phyloP scores from a whole-genome alignment of 73 alveolate genomes.

The Blepharisma japonicum region DNA sequence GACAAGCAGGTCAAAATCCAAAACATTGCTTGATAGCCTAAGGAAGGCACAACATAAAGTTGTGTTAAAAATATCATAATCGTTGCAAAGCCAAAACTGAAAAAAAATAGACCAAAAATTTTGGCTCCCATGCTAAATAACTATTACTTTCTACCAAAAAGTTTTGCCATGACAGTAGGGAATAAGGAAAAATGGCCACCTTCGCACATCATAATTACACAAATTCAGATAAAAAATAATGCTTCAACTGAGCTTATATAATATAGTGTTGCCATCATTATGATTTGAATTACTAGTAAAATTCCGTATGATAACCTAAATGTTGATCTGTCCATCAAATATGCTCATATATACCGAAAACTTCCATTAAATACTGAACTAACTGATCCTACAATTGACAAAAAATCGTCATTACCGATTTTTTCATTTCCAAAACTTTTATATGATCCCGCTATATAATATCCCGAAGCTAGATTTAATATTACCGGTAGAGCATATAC shows the following conservation, averaged over 20 bases:
- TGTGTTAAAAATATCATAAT: constrained; percentile 24
- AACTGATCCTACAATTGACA: constrained; percentile 64
- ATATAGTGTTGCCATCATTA: constrained; percentile 28
- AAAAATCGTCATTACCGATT: constrained; percentile 39
- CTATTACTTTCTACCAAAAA: constrained; percentile 42
- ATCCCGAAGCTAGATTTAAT: constrained; percentile 30
- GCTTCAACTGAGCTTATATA: constrained; percentile 15
- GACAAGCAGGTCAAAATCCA: neutral
- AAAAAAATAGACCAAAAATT: constrained; percentile 40
- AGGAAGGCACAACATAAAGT: neutral
- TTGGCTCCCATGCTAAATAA: constrained; percentile 38
- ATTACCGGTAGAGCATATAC: constrained; percentile 6
- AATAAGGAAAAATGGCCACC: constrained; percentile 60
- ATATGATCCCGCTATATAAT: constrained; percentile 45
- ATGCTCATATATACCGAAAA: constrained; percentile 51
- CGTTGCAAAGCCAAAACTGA: constrained; percentile 32
- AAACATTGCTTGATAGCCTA: constrained; percentile 33
- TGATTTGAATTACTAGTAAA: constrained; percentile 30
- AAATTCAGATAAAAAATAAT: constrained; percentile 50
- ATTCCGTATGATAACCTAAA: constrained; percentile 40
- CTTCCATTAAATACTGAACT: constrained; percentile 52
- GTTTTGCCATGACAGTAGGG: constrained; percentile 47
- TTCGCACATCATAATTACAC: constrained; percentile 31
- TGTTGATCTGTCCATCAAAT: constrained; percentile 32
- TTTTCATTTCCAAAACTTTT: constrained; percentile 42